Evolutionary conservation across 2,329 filamentous ascomycete genomes (phyloP).

Genomic region (Elsinoe australis): DNA sequence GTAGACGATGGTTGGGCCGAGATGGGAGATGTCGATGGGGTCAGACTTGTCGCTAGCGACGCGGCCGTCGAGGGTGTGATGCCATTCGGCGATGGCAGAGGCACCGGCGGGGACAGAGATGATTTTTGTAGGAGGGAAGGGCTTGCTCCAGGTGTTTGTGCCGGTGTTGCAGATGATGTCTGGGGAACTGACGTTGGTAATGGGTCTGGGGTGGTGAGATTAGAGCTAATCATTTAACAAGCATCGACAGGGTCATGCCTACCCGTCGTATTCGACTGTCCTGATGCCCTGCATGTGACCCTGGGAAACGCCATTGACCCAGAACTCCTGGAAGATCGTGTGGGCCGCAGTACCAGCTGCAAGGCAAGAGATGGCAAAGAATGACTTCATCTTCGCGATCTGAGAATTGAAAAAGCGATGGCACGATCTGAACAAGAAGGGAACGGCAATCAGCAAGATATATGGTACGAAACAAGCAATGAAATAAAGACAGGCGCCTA

Average conservation of each 20-base stretch:
- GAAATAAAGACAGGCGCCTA: neutral
- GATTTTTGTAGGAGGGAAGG: constrained; percentile 12
- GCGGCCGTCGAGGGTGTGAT: constrained; percentile 17
- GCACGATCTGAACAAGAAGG: neutral
- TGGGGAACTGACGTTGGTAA: constrained; percentile 36
- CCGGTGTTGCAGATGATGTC: constrained; percentile 22
- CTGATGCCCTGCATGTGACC: constrained; percentile 39
- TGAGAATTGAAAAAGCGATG: constrained; percentile 7
- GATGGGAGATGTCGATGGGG: constrained; percentile 14
- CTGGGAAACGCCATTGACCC: constrained; percentile 40
- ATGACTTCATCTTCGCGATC: constrained; percentile 24
- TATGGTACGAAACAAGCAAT: constrained; percentile 10
- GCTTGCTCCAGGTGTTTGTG: constrained; percentile 30
- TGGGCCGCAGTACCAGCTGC: constrained; percentile 37
- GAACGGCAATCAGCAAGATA: neutral
- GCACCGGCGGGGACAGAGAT: constrained; percentile 9
- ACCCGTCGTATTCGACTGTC: constrained; percentile 14
- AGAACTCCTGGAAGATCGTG: constrained; percentile 44
- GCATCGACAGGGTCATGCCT: neutral
- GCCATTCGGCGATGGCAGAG: constrained; percentile 16
- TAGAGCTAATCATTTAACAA: constrained; percentile 26
- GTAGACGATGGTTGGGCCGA: constrained; percentile 16
- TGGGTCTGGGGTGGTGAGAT: constrained; percentile 44
- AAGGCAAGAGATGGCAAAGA: constrained; percentile 23
- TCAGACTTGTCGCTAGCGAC: constrained; percentile 10